These are phyloP conservation scores for Entrophospora sp. DNA, from an alignment of 192 early-diverging fungal species.

Conservation along the genomic window DNA sequence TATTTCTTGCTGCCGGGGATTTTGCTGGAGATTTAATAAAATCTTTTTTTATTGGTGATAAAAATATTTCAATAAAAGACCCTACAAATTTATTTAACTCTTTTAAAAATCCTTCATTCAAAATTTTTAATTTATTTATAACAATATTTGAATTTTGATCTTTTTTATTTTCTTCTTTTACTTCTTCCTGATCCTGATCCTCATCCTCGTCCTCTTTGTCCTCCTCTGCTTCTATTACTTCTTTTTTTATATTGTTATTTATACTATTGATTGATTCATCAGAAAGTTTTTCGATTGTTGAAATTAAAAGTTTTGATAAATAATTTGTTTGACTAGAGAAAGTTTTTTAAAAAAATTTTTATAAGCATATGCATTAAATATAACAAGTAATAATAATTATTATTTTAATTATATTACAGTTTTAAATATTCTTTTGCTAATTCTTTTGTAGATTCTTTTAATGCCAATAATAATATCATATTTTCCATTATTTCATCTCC, in stretches of 20 bases:
- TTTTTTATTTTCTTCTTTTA: no score
- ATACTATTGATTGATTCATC: no score
- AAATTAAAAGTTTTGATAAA: constrained; percentile 14
- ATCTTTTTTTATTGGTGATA: constrained; percentile 6
- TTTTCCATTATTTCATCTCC: constrained; percentile 41
- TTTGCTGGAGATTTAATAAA: background rate
- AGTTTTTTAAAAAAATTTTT: background rate
- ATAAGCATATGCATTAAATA: background rate
- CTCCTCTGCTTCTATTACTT: no score
- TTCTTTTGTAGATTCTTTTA: constrained; percentile 33
- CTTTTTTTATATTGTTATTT: no score
- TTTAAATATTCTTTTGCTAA: constrained; percentile 37
- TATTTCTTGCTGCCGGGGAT: background rate
- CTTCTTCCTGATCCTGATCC: no score
- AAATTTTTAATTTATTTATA: constrained; percentile 18
- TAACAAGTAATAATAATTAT: background rate
- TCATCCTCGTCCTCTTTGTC: no score
- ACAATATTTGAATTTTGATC: background rate
- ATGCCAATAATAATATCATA: constrained; percentile 34
- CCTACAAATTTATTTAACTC: constrained; percentile 41
- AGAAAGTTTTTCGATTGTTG: constrained; percentile 4
- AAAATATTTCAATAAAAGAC: constrained; percentile 37
- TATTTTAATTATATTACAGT: constrained; percentile 26
- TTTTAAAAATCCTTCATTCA: constrained; percentile 36
- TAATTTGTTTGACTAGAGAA: constrained; percentile 19